These are phyloP conservation scores for Clarireedia sp. DNA, from an alignment of 2,329 filamentous ascomycete genomes.

Conservation along the genomic window DNA sequence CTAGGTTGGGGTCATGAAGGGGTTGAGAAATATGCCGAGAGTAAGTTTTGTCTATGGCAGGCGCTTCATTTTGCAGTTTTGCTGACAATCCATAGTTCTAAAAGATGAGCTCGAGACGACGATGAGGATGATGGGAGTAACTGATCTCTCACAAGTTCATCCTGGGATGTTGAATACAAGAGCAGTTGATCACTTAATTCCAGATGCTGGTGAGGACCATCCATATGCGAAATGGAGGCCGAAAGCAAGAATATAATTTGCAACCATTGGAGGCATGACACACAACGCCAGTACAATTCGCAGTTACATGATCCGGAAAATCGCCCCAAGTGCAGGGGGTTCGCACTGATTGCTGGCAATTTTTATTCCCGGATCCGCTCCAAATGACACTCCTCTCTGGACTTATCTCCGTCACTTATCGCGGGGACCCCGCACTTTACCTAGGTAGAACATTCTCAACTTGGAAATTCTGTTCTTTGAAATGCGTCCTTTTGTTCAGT, in stretches of 20 bases:
- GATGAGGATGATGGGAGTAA: slow-evolving; percentile 59
- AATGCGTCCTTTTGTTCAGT: neutral
- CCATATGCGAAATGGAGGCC: slow-evolving; percentile 36
- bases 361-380: too few species aligned
- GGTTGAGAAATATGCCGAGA: slow-evolving; percentile 43
- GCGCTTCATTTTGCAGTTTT: neutral
- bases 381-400: too few species aligned
- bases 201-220: slow-evolving; percentile 33
- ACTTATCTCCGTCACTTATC: too few species aligned
- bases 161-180: slow-evolving; percentile 52
- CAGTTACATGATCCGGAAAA: too few species aligned
- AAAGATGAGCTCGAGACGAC: slow-evolving; percentile 57
- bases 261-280: neutral
- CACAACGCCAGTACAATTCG: too few species aligned
- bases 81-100: slow-evolving; percentile 32
- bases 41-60: slow-evolving; percentile 32
- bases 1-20: slow-evolving; percentile 55
- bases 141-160: slow-evolving; percentile 50
- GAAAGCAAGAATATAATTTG: slow-evolving; percentile 23
- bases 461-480: too few species aligned
- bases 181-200: slow-evolving; percentile 41
- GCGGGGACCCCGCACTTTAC: too few species aligned
- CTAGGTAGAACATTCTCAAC: too few species aligned
- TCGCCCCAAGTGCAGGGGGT: too few species aligned
- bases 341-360: too few species aligned